Evolutionary conservation across 2,329 filamentous ascomycete species (phyloP).

Genomic region (Teratosphaeria pseudoeucalypti): DNA sequence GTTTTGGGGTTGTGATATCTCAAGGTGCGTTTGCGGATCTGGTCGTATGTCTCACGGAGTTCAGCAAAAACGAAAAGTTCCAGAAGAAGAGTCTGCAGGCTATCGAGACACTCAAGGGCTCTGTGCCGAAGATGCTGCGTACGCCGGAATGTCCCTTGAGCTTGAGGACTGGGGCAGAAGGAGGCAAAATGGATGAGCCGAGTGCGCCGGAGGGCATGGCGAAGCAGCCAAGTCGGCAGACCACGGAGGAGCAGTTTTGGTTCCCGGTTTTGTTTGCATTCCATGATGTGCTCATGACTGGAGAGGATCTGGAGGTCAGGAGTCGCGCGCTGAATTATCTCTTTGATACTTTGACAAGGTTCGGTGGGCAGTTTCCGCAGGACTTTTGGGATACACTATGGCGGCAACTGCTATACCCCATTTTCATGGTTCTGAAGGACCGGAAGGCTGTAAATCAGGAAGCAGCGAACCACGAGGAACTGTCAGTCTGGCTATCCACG

Average conservation of each 20-base stretch:
- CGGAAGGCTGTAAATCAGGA: constrained; percentile 86
- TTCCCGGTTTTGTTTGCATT: constrained; percentile 97
- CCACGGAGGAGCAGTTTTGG: constrained; percentile 95
- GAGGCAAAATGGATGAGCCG: constrained; percentile 29
- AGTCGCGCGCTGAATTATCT: constrained; percentile 85
- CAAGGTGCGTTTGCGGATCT: constrained; percentile 96
- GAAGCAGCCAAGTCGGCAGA: constrained; percentile 64
- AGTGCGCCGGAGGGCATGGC: constrained; percentile 38
- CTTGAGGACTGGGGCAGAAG: constrained; percentile 40
- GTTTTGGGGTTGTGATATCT: constrained; percentile 90
- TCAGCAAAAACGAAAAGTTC: constrained; percentile 97
- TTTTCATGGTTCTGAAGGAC: constrained; percentile 95
- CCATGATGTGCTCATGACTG: constrained; percentile 98
- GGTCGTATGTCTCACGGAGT: constrained; percentile 92
- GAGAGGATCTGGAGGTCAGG: constrained; percentile 92
- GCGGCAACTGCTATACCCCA: constrained; percentile 92
- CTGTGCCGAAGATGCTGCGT: constrained; percentile 87
- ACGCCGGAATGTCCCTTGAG: constrained; percentile 92
- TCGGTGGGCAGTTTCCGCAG: constrained; percentile 80
- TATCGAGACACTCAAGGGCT: constrained; percentile 87
- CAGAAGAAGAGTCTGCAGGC: constrained; percentile 97
- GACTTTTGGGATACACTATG: constrained; percentile 99
- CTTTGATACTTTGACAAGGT: constrained; percentile 82
- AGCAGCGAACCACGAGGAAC: constrained; percentile 86
- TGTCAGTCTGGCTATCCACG: constrained; percentile 96